Conservation (phyloP, 139 green algal genomes). For the Tetradesmus obliquus region DNA sequence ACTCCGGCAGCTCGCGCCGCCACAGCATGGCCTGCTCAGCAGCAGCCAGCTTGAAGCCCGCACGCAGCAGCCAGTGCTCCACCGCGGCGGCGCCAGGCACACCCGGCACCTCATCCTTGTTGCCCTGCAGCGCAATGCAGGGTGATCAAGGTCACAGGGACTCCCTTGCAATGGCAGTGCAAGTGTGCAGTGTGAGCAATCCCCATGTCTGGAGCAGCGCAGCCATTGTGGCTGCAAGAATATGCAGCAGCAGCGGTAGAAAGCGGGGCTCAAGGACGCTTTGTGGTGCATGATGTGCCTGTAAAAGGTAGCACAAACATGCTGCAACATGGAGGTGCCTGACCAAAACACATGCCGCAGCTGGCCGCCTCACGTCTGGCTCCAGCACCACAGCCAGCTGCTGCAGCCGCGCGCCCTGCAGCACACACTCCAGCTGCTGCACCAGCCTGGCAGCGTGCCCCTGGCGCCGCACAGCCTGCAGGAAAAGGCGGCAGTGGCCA, state of each 20-base stretch:
- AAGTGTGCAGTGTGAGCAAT: neutral
- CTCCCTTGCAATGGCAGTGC: too few species aligned
- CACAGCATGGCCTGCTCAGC: slow-evolving; percentile 35
- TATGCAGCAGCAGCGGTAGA: too few species aligned
- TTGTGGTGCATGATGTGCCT: neutral
- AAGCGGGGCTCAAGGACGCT: too few species aligned
- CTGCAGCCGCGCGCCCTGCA: slow-evolving; percentile 24
- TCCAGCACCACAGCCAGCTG: slow-evolving; percentile 39
- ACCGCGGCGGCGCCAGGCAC: neutral
- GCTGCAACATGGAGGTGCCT: neutral
- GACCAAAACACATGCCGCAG: neutral
- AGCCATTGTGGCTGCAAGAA: too few species aligned
- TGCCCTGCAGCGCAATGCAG: neutral
- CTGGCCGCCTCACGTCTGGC: neutral
- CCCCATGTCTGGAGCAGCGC: too few species aligned
- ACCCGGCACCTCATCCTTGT: neutral
- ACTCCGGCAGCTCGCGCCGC: slow-evolving; percentile 35
- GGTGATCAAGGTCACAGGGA: neutral
- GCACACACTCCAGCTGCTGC: slow-evolving; percentile 17
- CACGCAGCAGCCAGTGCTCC: slow-evolving; percentile 17
- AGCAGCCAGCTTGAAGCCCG: neutral
- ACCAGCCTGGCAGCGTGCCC: slow-evolving; percentile 24
- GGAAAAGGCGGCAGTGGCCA: neutral
- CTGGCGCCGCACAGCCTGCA: slow-evolving; percentile 7
- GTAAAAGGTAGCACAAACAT: neutral